phyloP scores from a whole-genome alignment of 75 land plant genomes.

The Pinus tabuliformis region DNA sequence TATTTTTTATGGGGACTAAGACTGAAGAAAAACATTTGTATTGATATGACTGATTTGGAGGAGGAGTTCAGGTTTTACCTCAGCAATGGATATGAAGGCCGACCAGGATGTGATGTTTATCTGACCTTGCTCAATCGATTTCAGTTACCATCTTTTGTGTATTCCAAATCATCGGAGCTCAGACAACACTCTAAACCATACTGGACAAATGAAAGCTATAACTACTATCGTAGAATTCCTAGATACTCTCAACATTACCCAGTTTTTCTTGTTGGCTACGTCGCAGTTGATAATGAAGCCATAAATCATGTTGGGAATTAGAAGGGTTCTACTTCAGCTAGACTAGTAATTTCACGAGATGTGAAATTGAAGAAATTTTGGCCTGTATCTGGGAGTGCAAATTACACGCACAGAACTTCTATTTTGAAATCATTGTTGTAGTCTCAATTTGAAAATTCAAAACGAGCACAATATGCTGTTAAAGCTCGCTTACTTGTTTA shows the following conservation, averaged over 20 bases:
- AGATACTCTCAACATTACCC: constrained; percentile 22
- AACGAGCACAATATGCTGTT: neutral
- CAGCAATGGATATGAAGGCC: constrained; percentile 20
- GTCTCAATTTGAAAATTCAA: neutral
- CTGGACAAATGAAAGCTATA: constrained; percentile 18
- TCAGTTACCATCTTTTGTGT: constrained; percentile 10
- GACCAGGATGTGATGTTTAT: constrained; percentile 15
- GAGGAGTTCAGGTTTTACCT: constrained; percentile 16
- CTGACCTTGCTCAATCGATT: constrained; percentile 15
- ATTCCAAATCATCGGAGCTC: constrained; percentile 1
- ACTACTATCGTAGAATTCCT: constrained; percentile 1
- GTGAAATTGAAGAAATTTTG: neutral
- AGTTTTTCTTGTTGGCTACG: constrained; percentile 17
- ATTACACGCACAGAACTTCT: neutral
- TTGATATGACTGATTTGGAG: constrained; percentile 17
- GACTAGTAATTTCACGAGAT: neutral
- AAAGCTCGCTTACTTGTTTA: neutral
- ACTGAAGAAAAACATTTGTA: constrained; percentile 3
- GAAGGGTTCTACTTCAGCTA: neutral
- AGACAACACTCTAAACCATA: constrained; percentile 14
- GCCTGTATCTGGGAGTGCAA: neutral
- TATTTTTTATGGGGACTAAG: constrained; percentile 46
- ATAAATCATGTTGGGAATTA: constrained; percentile 6
- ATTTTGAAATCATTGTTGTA: neutral
- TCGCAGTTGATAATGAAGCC: constrained; percentile 2